A percentile compares a stretch with the other conserved stretches of the same genome.
Conservation (phyloP, 2,329 filamentous ascomycete species). For the Diaporthe australafricana region DNA sequence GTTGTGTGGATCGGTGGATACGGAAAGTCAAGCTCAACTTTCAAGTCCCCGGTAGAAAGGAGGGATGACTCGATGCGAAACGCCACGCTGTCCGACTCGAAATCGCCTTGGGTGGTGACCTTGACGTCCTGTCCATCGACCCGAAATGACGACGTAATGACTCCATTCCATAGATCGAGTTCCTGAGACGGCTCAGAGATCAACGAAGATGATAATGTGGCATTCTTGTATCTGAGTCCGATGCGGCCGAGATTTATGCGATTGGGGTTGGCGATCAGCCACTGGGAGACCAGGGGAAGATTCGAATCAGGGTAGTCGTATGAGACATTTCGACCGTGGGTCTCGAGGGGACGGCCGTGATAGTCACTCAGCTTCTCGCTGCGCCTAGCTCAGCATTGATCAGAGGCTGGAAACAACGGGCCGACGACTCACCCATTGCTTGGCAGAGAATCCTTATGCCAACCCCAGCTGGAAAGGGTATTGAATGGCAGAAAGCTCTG, state of each 20-base stretch:
- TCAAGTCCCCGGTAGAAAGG: conserved; percentile 47
- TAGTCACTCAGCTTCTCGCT: conserved; percentile 48
- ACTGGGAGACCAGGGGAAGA: conserved; percentile 56
- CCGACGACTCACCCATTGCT: conserved; percentile 43
- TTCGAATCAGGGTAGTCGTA: conserved; percentile 52
- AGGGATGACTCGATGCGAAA: conserved; percentile 38
- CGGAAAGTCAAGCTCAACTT: conserved; percentile 55
- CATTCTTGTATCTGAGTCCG: conserved; percentile 50
- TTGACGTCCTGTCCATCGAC: background rate
- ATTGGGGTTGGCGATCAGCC: conserved; percentile 63
- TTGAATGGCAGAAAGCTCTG: conserved; percentile 48
- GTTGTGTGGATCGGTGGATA: conserved; percentile 54
- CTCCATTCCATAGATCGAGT: background rate
- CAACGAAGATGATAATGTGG: conserved; percentile 44
- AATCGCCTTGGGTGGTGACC: conserved; percentile 6
- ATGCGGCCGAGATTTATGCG: conserved; percentile 57
- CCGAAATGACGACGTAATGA: background rate
- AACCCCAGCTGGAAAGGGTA: conserved; percentile 49
- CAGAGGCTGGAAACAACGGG: background rate
- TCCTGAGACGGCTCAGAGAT: background rate
- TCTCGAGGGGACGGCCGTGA: conserved; percentile 46
- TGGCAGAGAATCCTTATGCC: conserved; percentile 54
- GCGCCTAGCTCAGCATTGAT: background rate
- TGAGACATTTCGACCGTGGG: conserved; percentile 51
- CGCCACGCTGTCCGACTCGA: conserved; percentile 2